Evolutionary conservation across 1,284 basidiomycete species (phyloP), one percentile per base, ranked within the genome.

Genomic region (Polyporus tsugae): DNA sequence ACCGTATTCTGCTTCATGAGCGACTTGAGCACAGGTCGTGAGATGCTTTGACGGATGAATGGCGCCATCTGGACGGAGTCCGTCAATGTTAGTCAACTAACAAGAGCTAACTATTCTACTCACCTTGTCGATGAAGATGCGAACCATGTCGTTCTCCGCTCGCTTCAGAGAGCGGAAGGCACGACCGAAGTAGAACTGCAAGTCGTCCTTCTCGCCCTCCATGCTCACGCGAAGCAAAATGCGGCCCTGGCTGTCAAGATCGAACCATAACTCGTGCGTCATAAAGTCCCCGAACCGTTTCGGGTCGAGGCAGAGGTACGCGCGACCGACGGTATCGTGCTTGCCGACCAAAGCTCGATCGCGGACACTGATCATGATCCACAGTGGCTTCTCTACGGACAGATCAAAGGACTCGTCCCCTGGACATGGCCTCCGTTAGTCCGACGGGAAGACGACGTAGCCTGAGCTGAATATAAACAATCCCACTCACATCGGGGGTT

Each of bases 151-250:
- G 29, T 89, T 91, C 78, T 99, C 97, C 0, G 96, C 94, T 33
- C 97, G 86, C 82, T 99, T 99, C 75, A 99, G 80, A 60, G 93
- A 96, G 46, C 97, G 87, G 86, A 99, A 99, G 0, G 94, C 98
- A 49, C 96, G 87, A 13, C 98, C 98, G 78, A 99, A 99, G 83
- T 96, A 96, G 84, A 98, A 99, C 73, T 95, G 94, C 25, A 97
- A 95, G 78, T 99, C 98, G 77, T 98, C 97, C 80, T 97, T 95
- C 84, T 99, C 97, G 59, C 96, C 96, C 78, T 99, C 98, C 96
- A 99, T 98, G 78, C 95, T 97, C 64, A 99, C 88, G 7, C 98
- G 88, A 33, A 98, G 83, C 58, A 98, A 82, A 42, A 99, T 87
- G 41, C 95, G 89, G 1, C 97, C 96, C 67, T 91, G 88, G 6